Base-by-base conservation (phyloP, 768 basidiomycete genomes). In the Russula sp. region DNA sequence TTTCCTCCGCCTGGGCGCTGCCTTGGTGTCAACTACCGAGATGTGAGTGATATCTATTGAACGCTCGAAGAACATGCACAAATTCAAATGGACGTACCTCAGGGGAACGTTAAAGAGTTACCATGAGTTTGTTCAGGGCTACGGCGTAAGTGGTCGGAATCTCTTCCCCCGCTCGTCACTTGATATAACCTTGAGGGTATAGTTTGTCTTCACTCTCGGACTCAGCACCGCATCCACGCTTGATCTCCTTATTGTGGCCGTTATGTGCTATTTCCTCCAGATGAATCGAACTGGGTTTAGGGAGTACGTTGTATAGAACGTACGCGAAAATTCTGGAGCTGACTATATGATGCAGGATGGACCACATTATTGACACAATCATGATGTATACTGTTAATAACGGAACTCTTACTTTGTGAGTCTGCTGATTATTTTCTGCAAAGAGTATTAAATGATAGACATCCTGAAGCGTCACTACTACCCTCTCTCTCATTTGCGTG, bases 331-430 rank as follows among this genome's bases (percentile, higher is more conserved):
- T 20, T 1, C 1, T 3, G 20, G 7, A 20, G 11, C 36, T 56
- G 18, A 35, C 16, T 20, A 47, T 45, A 14, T 22, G 10, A 25
- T 5, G 7, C 32, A 60, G 63, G 32, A 60, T 60, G 53, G 63
- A 64, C 46, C 54, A 60, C 36, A 35, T 60, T 22, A 64, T 64
- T 18, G 58, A 60, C 35, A 51, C n/a, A 9, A 50, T 64, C 22
- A 48, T 64, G 52, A 6, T 64, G 36, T 64, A 64, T 53, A 64
- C 63, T 2, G 11, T 64, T n/a, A 64, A 64, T n/a, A 64, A 55
- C 22, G 63, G 63, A 29, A 47, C 55, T 7, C 54, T 64, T 7
- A 64, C 63, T 5, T 55, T 59, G 63, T 64, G 47, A 13, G 53
- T 35, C 6, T 22, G 13, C 25, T 46, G 36, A 1, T 22, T 39